Conservation (phyloP, 345 rosid genomes). For the Diplotaxis tenuifolia region DNA sequence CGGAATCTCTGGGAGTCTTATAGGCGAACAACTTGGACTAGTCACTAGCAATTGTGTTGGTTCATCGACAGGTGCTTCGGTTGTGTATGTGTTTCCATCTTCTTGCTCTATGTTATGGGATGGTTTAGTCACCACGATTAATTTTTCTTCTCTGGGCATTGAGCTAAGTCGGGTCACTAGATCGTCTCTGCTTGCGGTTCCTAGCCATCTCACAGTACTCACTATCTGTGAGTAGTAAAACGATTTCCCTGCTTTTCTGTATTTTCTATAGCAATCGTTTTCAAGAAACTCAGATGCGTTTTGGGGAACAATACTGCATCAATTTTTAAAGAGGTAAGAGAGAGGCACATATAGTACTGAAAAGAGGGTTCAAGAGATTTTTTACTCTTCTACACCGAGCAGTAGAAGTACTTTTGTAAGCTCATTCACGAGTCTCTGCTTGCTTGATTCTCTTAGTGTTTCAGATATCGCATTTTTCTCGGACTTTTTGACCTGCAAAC, state of each 20-base stretch:
- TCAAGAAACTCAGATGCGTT: conserved; percentile 61
- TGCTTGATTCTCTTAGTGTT: conserved; percentile 65
- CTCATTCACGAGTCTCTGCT: conserved; percentile 58
- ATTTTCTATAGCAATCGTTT: conserved; percentile 71
- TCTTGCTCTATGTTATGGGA: conserved; percentile 12
- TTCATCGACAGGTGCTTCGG: conserved; percentile 24
- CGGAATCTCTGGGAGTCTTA: conserved; percentile 55
- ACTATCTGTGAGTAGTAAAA: conserved; percentile 85
- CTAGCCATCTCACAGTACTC: conserved; percentile 78
- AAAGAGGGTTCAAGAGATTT: background rate
- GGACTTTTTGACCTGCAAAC: conserved; percentile 49
- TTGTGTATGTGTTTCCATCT: background rate
- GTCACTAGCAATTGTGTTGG: background rate
- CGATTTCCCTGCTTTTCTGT: conserved; percentile 81
- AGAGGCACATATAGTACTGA: background rate
- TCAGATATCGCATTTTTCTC: conserved; percentile 68
- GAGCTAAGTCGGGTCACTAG: conserved; percentile 40
- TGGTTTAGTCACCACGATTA: conserved; percentile 10
- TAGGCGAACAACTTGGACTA: background rate
- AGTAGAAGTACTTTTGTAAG: conserved; percentile 55
- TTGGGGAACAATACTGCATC: conserved; percentile 55
- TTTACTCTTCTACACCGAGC: conserved; percentile 47
- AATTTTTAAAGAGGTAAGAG: background rate
- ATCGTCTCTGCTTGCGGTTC: conserved; percentile 46
- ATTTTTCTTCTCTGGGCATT: conserved; percentile 28